These are phyloP conservation scores for Clitocybe nebularis DNA, from an alignment of 1,284 basidiomycete species.

Conservation along the genomic window DNA sequence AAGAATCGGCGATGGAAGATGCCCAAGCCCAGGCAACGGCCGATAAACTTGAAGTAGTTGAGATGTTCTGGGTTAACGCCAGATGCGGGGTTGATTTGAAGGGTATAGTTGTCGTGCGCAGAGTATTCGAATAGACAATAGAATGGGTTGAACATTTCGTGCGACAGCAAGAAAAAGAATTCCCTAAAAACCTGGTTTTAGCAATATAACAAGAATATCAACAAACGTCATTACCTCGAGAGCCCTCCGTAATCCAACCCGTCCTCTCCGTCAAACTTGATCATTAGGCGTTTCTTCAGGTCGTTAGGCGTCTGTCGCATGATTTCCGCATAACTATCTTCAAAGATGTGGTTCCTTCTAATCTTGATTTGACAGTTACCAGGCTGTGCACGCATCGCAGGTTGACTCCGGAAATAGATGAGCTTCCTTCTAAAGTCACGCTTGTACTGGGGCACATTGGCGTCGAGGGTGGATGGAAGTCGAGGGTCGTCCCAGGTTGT, in stretches of 20 bases:
- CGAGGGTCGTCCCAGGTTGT: slow-evolving; percentile 98
- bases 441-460: slow-evolving; percentile 96
- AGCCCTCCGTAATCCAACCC: slow-evolving; percentile 94
- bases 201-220: not conserved
- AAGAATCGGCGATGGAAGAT: slow-evolving; percentile 97
- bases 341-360: slow-evolving; percentile 90
- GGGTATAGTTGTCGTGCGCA: slow-evolving; percentile 94
- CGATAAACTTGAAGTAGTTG: slow-evolving; percentile 98
- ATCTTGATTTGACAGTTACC: slow-evolving; percentile 96
- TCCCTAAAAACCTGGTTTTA: slow-evolving; percentile 48
- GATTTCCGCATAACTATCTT: slow-evolving; percentile 94
- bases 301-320: slow-evolving; percentile 94
- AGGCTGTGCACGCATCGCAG: slow-evolving; percentile 82
- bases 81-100: slow-evolving; percentile 93
- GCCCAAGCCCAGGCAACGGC: slow-evolving; percentile 85
- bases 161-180: slow-evolving; percentile 88
- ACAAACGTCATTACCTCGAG: slow-evolving; percentile 53
- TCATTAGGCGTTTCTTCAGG: slow-evolving; percentile 93
- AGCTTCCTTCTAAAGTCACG: slow-evolving; percentile 94
- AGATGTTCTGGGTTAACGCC: slow-evolving; percentile 95
- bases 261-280: slow-evolving; percentile 97
- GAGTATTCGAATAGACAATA: slow-evolving; percentile 97
- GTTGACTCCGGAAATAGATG: slow-evolving; percentile 95
- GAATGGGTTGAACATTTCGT: slow-evolving; percentile 96
- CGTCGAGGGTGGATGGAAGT: slow-evolving; percentile 78